phyloP scores from a whole-genome alignment of 1,284 basidiomycete species.

The Fomitiporia mediterranea region DNA sequence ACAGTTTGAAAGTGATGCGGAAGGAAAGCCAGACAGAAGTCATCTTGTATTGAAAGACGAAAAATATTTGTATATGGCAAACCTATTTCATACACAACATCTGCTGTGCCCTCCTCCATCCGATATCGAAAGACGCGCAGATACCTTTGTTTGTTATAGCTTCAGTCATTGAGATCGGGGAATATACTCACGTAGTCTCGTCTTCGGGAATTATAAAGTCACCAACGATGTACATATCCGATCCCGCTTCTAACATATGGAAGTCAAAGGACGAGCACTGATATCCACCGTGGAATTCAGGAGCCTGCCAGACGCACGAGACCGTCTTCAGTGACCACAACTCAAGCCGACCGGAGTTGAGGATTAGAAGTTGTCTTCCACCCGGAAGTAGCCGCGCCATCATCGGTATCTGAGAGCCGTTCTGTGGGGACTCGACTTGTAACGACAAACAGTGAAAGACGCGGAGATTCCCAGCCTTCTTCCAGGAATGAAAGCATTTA shows the following conservation, averaged over 20 bases:
- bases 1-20: background rate
- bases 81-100: background rate
- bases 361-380: background rate
- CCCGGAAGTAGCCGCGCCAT: background rate
- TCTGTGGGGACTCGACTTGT: too few relatives aligned
- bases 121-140: background rate
- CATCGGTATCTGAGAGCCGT: background rate
- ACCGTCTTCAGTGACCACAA: background rate
- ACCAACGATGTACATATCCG: background rate
- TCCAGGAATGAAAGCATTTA: background rate
- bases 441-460: background rate
- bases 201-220: background rate
- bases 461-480: background rate
- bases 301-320: background rate
- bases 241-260: background rate
- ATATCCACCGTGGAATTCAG: background rate
- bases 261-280: background rate
- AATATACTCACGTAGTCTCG: background rate
- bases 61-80: background rate
- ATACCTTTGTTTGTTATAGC: background rate
- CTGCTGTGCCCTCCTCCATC: background rate
- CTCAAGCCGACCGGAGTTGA: background rate
- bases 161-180: background rate
- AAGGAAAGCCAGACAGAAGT: background rate
- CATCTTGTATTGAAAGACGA: background rate